Evolutionary conservation across 139 green algal species (phyloP), one percentile per base, ranked within the genome.

Genomic region (Micractinium sp.): DNA sequence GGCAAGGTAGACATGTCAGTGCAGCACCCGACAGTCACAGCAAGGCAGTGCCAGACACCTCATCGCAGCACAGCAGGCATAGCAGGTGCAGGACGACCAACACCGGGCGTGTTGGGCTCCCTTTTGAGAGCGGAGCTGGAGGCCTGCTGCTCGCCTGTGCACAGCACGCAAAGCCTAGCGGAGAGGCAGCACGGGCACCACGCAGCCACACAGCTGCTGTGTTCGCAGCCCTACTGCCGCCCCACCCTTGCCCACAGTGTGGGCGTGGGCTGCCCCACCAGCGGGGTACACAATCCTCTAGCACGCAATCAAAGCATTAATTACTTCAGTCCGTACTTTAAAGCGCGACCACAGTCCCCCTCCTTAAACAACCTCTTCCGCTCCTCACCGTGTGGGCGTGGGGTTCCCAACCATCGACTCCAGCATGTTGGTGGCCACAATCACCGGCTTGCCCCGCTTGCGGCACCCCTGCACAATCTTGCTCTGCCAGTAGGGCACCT

Each of bases 361-460:
- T 23, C 14, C 63, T 71, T 25, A 5, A 71, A 27, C 63, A 31
- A 71, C 71, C 47, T 56, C 7, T 56, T 56, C 47, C 33, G 14
- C 25, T 76, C 73, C 92, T 91, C 92, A 66, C 94, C 95, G 85
- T 4, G 95, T 97, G 53, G 96, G 96, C 27, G 95, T 97, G 29
- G 95, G 94, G 92, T 97, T 94, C 27, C 92, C 83, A 78, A 97
- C 96, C 96, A 98, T 98, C 82, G 75, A 92, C 90, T 98, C 96
- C 56, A 97, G 93, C 94, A 97, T 97, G 92, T 97, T 97, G 78
- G 95, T 97, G 56, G 95, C 95, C 75, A 97, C 95, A 83, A 97
- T 97, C 29, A 96, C 93, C 15, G 94, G 94, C 91, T 97, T 97
- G 73, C 94, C 95, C 0, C 95, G 89, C 92, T 90, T 91, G 39